Base-by-base conservation (phyloP, 1,139 yeast species). In the Casaregolazyma suthepensis region DNA sequence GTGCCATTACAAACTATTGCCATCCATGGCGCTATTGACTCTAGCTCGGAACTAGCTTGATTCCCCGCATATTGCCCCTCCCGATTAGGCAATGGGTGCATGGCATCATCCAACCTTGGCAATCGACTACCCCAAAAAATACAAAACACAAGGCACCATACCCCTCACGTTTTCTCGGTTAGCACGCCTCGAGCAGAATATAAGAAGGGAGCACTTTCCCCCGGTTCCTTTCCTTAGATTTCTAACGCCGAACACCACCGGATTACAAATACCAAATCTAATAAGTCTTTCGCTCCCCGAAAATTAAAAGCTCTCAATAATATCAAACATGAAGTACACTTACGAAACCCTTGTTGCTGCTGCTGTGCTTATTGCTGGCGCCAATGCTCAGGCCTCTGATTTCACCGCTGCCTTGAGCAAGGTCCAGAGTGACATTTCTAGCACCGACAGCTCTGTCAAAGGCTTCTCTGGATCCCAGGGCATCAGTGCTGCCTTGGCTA, bases 351-450 rank as follows among this genome's bases (percentile, higher is more conserved):
- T 31, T 35, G 62, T 62, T 56, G 60, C 63, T 55, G 56, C 63
- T 47, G 58, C 66, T 57, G 63, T 63, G 43, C 58, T 60, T 49
- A 58, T 56, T 51, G 60, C 61, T 55, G 63, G 63, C 59, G 63
- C 63, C 59, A 56, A 18, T 47, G 58, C 65, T 47, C 66, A 66
- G 56, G 59, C 61, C 57, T 56, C 61, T 48, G 59, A 59, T 59
- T 58, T 61, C 56, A 67, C 70, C 64, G 62, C 70, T 13, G 53
- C 54, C 43, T 43, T 55, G 29, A 43, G 50, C 35, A 51, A 45
- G 29, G 52, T 57, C 43, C 48, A 52, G 29, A 15, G 50, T 10
- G 60, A 54, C 42, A 54, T 51, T 9, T 47, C 52, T 22, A 51
- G 43, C 9, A 49, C 52, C 29, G 57, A 53, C 51, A 45, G 23